phyloP scores from a whole-genome alignment of 768 basidiomycete genomes.

The Boletus vinaceobasis region DNA sequence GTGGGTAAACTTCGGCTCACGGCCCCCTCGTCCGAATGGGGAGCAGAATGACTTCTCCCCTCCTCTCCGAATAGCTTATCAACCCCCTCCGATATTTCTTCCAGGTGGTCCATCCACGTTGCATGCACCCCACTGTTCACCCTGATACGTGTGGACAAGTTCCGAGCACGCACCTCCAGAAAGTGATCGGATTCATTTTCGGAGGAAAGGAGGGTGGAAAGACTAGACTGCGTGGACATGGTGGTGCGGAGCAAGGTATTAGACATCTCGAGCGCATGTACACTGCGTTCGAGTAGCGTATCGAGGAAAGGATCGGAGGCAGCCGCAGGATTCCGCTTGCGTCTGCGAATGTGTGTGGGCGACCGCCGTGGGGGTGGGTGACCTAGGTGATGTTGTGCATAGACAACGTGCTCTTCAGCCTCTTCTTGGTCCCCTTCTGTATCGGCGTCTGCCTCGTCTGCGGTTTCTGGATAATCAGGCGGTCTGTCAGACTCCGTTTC shows the following conservation, averaged over 20 bases:
- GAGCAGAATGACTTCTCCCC: conserved; percentile 2
- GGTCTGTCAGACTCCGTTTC: conserved; percentile 53
- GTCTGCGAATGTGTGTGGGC: conserved; percentile 19
- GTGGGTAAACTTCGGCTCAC: conserved; percentile 49
- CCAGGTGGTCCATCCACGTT: conserved; percentile 66
- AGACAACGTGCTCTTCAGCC: conserved; percentile 14
- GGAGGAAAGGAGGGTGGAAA: conserved; percentile 46
- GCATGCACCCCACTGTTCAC: conserved; percentile 43
- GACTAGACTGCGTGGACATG: conserved; percentile 63
- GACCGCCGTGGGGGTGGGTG: conserved; percentile 35
- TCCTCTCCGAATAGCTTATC: conserved; percentile 50
- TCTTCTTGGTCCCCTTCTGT: conserved; percentile 41
- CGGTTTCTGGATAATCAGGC: conserved; percentile 74
- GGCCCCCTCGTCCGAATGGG: conserved; percentile 16
- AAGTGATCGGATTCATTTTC: conserved; percentile 45
- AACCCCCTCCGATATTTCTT: conserved; percentile 60
- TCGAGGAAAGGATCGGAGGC: conserved; percentile 60
- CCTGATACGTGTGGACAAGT: conserved; percentile 50
- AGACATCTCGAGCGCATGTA: conserved; percentile 83
- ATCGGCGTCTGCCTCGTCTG: conserved; percentile 74
- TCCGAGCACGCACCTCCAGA: conserved; percentile 47
- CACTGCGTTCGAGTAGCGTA: conserved; percentile 75
- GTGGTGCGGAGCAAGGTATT: conserved; percentile 75
- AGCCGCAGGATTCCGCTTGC: conserved; percentile 27
- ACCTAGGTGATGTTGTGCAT: conserved; percentile 27